Evolutionary conservation across 2,329 filamentous ascomycete genomes (phyloP).

Genomic region (Rasamsonia emersonii): DNA sequence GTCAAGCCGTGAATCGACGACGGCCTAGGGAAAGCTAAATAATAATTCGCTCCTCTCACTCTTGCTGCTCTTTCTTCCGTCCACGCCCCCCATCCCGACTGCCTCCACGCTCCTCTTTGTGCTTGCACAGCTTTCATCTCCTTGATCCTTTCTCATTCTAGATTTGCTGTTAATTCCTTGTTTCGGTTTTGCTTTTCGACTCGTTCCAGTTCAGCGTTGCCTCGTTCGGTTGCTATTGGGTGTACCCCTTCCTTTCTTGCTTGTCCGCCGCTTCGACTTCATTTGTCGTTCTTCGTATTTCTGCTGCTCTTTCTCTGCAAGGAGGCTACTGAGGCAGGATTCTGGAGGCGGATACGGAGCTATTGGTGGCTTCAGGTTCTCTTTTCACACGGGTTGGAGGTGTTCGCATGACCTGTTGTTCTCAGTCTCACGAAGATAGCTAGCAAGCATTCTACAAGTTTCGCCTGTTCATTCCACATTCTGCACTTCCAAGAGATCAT

Average conservation of each 20-base stretch:
- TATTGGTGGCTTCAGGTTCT: conserved; percentile 18
- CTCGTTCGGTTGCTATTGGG: conserved; percentile 5
- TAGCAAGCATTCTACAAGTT: conserved; percentile 39
- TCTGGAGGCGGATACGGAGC: conserved; percentile 17
- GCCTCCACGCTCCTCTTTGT: too few relatives aligned
- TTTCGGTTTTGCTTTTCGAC: too few relatives aligned
- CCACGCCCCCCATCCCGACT: too few relatives aligned
- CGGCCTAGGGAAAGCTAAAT: too few relatives aligned
- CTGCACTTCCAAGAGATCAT: conserved; percentile 22
- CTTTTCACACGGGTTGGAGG: conserved; percentile 19
- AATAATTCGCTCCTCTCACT: too few relatives aligned
- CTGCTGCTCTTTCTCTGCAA: conserved; percentile 13
- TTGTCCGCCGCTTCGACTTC: conserved; percentile 3
- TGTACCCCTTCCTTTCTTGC: neutral
- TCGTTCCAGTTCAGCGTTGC: conserved; percentile 2
- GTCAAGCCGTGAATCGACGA: too few relatives aligned
- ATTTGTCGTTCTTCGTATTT: conserved; percentile 7
- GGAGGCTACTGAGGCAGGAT: conserved; percentile 13
- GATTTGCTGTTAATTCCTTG: neutral
- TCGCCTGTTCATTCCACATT: conserved; percentile 28
- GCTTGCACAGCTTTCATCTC: too few relatives aligned
- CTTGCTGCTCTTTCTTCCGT: too few relatives aligned
- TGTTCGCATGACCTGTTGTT: conserved; percentile 28
- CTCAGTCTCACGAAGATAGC: conserved; percentile 34
- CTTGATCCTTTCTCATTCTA: neutral